Percentiles rank a stretch among this genome's conserved stretches.
Conservation (phyloP, 2,329 filamentous ascomycete genomes). For the Dichotomopilus funicola region DNA sequence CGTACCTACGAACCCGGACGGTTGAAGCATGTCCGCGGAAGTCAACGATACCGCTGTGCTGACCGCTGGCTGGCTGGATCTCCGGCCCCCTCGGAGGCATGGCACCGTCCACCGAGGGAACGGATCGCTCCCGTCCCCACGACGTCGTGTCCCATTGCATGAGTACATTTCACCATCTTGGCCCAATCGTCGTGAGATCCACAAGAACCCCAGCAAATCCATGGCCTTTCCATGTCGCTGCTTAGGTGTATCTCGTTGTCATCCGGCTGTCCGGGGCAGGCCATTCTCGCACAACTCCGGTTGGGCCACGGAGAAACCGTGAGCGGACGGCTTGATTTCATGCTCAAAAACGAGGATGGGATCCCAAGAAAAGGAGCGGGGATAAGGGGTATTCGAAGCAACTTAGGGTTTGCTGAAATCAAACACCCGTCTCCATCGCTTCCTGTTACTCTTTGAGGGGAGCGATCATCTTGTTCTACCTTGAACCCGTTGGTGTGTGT, state of each 20-base stretch:
- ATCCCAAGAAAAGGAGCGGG: background rate
- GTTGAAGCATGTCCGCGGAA: constrained; percentile 21
- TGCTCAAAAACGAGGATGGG: background rate
- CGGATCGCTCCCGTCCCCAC: too few relatives aligned
- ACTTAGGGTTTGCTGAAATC: background rate
- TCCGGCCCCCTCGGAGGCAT: too few relatives aligned
- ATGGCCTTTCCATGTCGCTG: too few relatives aligned
- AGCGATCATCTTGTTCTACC: background rate
- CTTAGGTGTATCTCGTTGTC: too few relatives aligned
- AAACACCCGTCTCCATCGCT: background rate
- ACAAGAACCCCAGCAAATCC: too few relatives aligned
- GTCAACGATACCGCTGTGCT: background rate
- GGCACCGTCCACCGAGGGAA: too few relatives aligned
- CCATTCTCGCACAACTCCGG: constrained; percentile 8
- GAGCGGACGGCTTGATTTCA: background rate
- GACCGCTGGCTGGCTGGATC: too few relatives aligned
- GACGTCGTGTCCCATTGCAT: too few relatives aligned
- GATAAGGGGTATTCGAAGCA: background rate
- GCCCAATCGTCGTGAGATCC: too few relatives aligned
- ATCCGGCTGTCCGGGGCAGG: too few relatives aligned
- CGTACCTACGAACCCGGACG: constrained; percentile 1
- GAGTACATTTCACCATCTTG: too few relatives aligned
- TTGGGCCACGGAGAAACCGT: constrained; percentile 10
- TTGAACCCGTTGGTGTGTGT: background rate
- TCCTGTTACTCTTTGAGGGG: too few relatives aligned